A percentile compares a stretch with the other conserved stretches of the same genome.
These are phyloP conservation scores for Saxophila tyrrhenica DNA, from an alignment of 495 filamentous ascomycete species.

Conservation along the genomic window DNA sequence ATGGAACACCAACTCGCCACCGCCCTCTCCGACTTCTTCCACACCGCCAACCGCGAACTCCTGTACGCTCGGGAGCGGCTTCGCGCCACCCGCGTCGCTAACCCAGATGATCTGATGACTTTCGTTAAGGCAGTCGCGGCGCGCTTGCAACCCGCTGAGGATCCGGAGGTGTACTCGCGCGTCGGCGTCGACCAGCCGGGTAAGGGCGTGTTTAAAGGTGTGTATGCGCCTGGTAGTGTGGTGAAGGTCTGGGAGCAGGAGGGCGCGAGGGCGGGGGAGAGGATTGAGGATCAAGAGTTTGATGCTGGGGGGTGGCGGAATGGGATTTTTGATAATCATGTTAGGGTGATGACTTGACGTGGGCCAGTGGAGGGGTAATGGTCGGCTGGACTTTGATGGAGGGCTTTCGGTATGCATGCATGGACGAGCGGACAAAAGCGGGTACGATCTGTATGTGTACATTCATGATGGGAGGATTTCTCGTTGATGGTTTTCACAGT, in stretches of 20 bases:
- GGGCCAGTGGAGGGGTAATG: background rate
- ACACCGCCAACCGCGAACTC: constrained; percentile 70
- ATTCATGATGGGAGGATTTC: too few species aligned
- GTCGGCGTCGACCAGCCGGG: constrained; percentile 55
- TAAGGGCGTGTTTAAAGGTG: constrained; percentile 62
- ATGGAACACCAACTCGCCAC: constrained; percentile 68
- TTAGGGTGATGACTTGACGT: constrained; percentile 7
- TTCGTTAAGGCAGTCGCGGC: constrained; percentile 75
- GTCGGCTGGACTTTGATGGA: background rate
- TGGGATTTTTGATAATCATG: constrained; percentile 57
- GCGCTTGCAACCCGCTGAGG: constrained; percentile 53
- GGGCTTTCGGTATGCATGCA: background rate
- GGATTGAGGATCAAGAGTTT: constrained; percentile 53
- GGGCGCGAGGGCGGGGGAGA: constrained; percentile 50
- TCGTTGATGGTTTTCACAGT: too few species aligned
- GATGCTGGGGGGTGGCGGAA: constrained; percentile 70
- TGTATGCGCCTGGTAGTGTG: constrained; percentile 79
- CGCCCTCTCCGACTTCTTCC: constrained; percentile 55
- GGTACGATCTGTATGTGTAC: too few species aligned
- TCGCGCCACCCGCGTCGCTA: constrained; percentile 69
- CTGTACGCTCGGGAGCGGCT: constrained; percentile 77
- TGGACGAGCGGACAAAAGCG: background rate
- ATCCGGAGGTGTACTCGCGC: constrained; percentile 61
- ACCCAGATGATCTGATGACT: constrained; percentile 65
- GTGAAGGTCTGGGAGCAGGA: constrained; percentile 81